phyloP scores from a whole-genome alignment of 2,329 filamentous ascomycete genomes.

The Diplodia scrobiculata region DNA sequence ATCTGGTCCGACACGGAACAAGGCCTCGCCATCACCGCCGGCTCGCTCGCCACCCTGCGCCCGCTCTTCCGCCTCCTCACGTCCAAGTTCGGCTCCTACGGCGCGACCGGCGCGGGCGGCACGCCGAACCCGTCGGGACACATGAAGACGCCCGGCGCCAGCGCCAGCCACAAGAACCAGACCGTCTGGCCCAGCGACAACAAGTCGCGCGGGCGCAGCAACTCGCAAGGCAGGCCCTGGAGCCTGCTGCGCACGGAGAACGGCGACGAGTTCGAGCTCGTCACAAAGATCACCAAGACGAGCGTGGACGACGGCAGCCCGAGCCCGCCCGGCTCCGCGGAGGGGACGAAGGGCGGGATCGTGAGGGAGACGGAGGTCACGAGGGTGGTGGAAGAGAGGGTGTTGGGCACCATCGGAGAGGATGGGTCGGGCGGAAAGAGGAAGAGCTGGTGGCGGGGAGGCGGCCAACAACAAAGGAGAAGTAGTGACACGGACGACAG shows the following conservation, averaged over 20 bases:
- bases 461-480: not conserved
- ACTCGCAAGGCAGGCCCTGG: slow-evolving; percentile 6
- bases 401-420: not conserved
- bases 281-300: slow-evolving; percentile 6
- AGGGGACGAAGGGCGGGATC: not conserved
- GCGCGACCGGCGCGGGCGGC: not conserved
- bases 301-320: not conserved
- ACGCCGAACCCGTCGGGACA: not conserved
- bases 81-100: slow-evolving; percentile 3
- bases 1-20: slow-evolving; percentile 45
- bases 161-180: not conserved
- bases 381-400: not conserved
- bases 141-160: slow-evolving; percentile 3
- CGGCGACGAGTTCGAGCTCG: slow-evolving; percentile 17
- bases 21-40: slow-evolving; percentile 43
- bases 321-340: not conserved
- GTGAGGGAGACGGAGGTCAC: not conserved
- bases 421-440: not conserved
- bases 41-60: slow-evolving; percentile 43
- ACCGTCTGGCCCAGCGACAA: slow-evolving; percentile 14
- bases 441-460: slow-evolving; percentile 13
- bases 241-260: slow-evolving; percentile 12
- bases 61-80: slow-evolving; percentile 38
- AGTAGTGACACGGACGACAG: not conserved
- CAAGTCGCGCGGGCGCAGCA: slow-evolving; percentile 1